Conservation (phyloP, 2,329 filamentous ascomycete species). For the Pseudogymnoascus sp. region DNA sequence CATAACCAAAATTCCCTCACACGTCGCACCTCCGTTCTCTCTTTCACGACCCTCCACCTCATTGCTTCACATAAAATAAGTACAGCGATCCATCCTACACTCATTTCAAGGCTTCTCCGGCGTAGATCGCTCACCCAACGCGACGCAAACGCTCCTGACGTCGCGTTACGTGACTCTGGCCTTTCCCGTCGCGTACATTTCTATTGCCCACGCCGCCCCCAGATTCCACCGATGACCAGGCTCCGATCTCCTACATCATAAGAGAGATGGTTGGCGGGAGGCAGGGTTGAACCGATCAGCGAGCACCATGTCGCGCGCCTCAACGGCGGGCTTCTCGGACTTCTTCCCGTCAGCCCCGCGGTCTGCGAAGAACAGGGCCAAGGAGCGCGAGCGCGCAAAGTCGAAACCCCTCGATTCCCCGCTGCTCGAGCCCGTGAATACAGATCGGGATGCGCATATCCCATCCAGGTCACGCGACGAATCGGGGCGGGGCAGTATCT, state of each 20-base stretch:
- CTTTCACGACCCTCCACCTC: neutral
- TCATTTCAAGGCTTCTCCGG: neutral
- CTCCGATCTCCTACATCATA: conserved; percentile 1
- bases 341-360: conserved; percentile 72
- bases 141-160: neutral
- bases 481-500: conserved; percentile 23
- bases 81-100: neutral
- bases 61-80: neutral
- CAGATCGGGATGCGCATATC: conserved; percentile 30
- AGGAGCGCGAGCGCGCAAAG: conserved; percentile 53
- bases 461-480: conserved; percentile 24
- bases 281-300: conserved; percentile 7
- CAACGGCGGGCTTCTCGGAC: conserved; percentile 69
- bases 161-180: conserved; percentile 9
- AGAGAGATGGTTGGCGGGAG: conserved; percentile 11
- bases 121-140: conserved; percentile 5
- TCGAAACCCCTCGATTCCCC: conserved; percentile 26
- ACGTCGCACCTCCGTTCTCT: neutral
- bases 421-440: conserved; percentile 26
- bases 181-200: conserved; percentile 2
- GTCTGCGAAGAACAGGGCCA: conserved; percentile 45
- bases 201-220: neutral
- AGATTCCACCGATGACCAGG: neutral
- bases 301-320: conserved; percentile 65
- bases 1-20: neutral